Conservation (phyloP, 225 moss, liverwort and hornwort genomes). For the Asterella californica region DNA sequence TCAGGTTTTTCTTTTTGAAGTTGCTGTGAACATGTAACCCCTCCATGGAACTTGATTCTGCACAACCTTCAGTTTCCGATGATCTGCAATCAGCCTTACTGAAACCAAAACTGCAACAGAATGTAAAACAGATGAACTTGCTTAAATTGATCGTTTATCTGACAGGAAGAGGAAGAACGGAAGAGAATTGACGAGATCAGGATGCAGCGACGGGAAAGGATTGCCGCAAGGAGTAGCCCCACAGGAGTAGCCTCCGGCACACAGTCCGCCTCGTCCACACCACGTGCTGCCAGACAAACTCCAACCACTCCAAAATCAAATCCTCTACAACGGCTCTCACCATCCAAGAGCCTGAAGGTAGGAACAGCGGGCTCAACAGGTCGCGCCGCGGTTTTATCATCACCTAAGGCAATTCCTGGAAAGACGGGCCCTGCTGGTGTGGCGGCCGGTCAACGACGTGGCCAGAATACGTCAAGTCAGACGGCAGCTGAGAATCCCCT, state of each 20-base stretch:
- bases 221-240: constrained; percentile 86
- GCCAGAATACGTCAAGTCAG: constrained; percentile 38
- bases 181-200: constrained; percentile 77
- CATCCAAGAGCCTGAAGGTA: constrained; percentile 54
- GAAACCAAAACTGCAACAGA: too few species aligned
- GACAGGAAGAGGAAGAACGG: constrained; percentile 76
- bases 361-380: constrained; percentile 34
- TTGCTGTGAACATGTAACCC: too few species aligned
- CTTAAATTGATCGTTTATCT: neutral
- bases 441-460: constrained; percentile 47
- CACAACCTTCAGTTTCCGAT: too few species aligned
- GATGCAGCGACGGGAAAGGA: constrained; percentile 73
- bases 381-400: constrained; percentile 38
- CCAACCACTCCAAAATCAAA: constrained; percentile 56
- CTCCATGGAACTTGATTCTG: too few species aligned
- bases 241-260: constrained; percentile 38
- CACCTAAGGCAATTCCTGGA: constrained; percentile 43
- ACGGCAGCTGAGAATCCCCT: constrained; percentile 69
- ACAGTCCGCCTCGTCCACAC: constrained; percentile 56
- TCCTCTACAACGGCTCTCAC: constrained; percentile 60
- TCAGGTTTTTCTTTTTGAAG: too few species aligned
- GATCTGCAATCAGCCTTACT: too few species aligned
- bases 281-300: constrained; percentile 48
- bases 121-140: too few species aligned
- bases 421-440: constrained; percentile 24